A percentile compares a stretch with the other conserved stretches of the same genome.
Evolutionary conservation across 2,329 filamentous ascomycete species (phyloP).

Genomic region (Penicillium janthinellum): DNA sequence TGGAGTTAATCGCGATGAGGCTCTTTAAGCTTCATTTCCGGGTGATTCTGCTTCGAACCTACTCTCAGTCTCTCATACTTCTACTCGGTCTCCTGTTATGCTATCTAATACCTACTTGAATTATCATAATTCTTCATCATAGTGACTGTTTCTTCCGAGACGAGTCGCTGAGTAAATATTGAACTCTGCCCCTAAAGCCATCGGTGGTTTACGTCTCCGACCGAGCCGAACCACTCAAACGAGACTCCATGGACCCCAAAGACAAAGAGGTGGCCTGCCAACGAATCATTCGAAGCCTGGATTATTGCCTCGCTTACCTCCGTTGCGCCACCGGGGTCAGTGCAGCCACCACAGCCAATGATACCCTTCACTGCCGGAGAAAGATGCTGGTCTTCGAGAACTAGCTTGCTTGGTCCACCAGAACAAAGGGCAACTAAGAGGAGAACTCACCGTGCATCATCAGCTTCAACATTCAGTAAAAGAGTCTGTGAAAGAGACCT

Average conservation of each 20-base stretch:
- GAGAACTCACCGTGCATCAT: not conserved
- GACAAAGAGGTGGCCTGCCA: not conserved
- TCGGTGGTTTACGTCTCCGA: conserved; percentile 11
- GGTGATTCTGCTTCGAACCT: not conserved
- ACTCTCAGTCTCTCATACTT: not conserved
- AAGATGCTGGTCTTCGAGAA: not conserved
- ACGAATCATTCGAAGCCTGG: not conserved
- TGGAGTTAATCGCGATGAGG: not conserved
- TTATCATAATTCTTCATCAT: too few species aligned
- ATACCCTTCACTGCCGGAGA: not conserved
- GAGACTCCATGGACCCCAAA: conserved; percentile 17
- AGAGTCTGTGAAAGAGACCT: not conserved
- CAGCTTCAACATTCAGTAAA: too few species aligned
- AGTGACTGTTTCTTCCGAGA: not conserved
- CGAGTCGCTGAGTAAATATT: conserved; percentile 15
- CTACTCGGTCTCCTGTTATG: too few species aligned
- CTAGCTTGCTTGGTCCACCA: not conserved
- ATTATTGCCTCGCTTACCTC: not conserved
- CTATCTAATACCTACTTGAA: too few species aligned
- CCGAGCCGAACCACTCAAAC: not conserved
- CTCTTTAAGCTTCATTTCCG: not conserved
- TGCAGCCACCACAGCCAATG: not conserved
- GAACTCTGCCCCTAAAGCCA: conserved; percentile 5
- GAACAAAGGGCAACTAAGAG: too few species aligned
- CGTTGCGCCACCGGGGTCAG: not conserved